Evolutionary conservation across 179 eudicot species (phyloP), one percentile per base, ranked within the genome.

Genomic region (Patellifolia procumbens): DNA sequence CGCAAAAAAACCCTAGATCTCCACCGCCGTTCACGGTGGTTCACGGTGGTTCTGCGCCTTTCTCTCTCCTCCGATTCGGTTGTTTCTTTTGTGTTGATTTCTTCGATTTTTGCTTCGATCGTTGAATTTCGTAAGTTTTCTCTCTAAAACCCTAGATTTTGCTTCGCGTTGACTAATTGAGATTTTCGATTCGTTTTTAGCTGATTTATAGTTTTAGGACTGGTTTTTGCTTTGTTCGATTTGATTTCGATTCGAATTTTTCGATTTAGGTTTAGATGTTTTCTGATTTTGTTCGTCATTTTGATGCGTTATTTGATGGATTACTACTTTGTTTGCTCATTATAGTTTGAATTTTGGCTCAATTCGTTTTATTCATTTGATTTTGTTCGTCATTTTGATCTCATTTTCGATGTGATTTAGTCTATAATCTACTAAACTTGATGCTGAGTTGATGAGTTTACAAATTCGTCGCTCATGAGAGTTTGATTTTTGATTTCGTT

Each of bases 61-160:
- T 28, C 5, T 42, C 49, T 37, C 70, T 4, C 26, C 49, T 17
- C 28, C 51, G 32, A n/a, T 22, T 31, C 29, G 61, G 1, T 49
- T 49, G 55, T 51, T 19, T 2, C n/a, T 19, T 51, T 15, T 19
- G 2, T 49, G 2, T 49, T 17, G 8, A 11, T 11, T 7, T 49
- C 17, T n/a, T 20, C 60, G 3, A n/a, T n/a, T 10, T 1, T n/a
- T 55, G 7, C 22, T 4, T 8, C 4, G 58, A 53, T 53, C 28
- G 64, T 13, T 24, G 32, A 9, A 9, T 9, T 59, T 56, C n/a
- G 64, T 59, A 59, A 59, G 64, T 39, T 11, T 42, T 35, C 31
- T 8, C 8, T 20, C 49, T 9, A 7, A 42, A 59, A 56, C 75
- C 65, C 75, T 55, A 72, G 51, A 51, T 70, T 45, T 52, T 17